phyloP scores from a whole-genome alignment of 805 yeast species.

The Nakazawaea wyomingensis region DNA sequence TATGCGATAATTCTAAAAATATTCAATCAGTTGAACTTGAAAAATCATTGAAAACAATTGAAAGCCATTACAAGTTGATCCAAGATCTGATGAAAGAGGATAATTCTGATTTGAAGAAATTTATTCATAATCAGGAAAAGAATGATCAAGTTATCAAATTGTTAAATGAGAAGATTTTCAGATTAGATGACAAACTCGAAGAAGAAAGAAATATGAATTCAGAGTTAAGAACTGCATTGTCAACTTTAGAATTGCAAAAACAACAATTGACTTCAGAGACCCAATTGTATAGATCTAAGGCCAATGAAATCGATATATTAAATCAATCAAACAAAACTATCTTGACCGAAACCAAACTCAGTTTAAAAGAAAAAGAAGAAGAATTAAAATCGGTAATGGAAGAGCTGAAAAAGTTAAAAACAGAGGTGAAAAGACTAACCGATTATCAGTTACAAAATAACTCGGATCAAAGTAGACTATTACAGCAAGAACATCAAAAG shows the following conservation, averaged over 20 bases:
- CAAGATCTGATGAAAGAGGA: slow-evolving; percentile 10
- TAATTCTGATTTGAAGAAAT: background rate
- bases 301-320: background rate
- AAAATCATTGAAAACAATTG: background rate
- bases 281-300: background rate
- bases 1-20: background rate
- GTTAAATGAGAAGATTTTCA: slow-evolving; percentile 1
- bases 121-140: slow-evolving; percentile 13
- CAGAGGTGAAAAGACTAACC: background rate
- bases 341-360: background rate
- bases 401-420: background rate
- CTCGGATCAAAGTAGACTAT: background rate
- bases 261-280: background rate
- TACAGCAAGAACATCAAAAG: slow-evolving; percentile 1
- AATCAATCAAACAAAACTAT: background rate
- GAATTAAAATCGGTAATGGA: background rate
- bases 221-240: background rate
- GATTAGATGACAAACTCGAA: background rate
- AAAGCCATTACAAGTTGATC: background rate
- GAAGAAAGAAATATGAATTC: background rate
- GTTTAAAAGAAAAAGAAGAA: background rate
- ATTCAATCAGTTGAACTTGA: background rate
- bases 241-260: background rate
- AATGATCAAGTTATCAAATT: slow-evolving; percentile 8
- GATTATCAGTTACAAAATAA: background rate